A percentile compares a stretch with the other conserved stretches of the same genome.
Evolutionary conservation across 2,329 filamentous ascomycete species (phyloP).

Genomic region (Orbilia javanica): DNA sequence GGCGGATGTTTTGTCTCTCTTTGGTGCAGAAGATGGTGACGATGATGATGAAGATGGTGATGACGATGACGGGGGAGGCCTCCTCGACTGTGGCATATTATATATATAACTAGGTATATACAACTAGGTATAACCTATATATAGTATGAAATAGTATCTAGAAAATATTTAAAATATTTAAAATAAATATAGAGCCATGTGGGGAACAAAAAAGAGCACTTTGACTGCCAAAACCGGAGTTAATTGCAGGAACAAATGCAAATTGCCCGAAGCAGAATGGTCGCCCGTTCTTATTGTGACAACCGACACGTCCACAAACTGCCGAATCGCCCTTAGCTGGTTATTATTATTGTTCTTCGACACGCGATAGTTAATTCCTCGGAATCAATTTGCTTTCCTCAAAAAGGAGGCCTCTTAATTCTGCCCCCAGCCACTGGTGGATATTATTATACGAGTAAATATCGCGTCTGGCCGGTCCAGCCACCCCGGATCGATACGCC

Average conservation of each 20-base stretch:
- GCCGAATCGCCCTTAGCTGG: slow-evolving; percentile 27
- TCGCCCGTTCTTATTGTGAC: too few relatives aligned
- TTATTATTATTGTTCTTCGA: too few relatives aligned
- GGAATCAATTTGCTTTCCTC: neutral
- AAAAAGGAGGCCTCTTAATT: neutral
- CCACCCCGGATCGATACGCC: too few relatives aligned
- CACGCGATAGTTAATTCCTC: neutral
- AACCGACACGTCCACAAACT: slow-evolving; percentile 57
- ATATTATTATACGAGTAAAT: neutral
- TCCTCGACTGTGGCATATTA: slow-evolving; percentile 40
- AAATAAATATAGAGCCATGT: neutral
- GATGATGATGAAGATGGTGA: neutral
- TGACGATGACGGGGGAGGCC: slow-evolving; percentile 27
- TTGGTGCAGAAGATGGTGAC: too few relatives aligned
- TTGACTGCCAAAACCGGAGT: slow-evolving; percentile 9
- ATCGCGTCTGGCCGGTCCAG: neutral
- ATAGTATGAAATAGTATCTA: too few relatives aligned
- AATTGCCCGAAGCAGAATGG: slow-evolving; percentile 33
- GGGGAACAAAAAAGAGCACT: slow-evolving; percentile 9
- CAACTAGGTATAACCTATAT: too few relatives aligned
- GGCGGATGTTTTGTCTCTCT: slow-evolving; percentile 7
- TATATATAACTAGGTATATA: neutral
- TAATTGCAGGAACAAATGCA: slow-evolving; percentile 15
- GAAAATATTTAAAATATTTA: too few relatives aligned
- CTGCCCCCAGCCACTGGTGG: neutral